Evolutionary conservation across 306 rosid genomes (phyloP), one percentile per base, ranked within the genome.

Genomic region (Delonix regia): DNA sequence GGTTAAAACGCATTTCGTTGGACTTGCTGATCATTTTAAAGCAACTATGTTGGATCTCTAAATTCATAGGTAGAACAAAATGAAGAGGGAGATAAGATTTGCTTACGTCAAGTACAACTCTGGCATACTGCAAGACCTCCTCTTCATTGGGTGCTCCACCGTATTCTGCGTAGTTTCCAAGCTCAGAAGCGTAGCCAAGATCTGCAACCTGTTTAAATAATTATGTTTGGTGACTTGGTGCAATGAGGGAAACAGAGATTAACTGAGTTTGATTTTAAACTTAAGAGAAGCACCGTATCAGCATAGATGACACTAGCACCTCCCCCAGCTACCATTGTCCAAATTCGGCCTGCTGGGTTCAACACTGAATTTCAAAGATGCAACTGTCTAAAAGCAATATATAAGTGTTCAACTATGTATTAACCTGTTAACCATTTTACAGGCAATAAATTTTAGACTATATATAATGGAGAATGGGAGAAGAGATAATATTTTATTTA

Each of bases 291-390:
- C 81, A 94, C 99, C 74, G 99, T 94, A 84, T 94, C 97, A 41
- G 99, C 97, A 9, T 94, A 94, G 82, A 94, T 94, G 84, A 94
- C 99, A 82, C 99, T 94, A 19, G 99, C 97, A 80, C 99, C 99
- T 87, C 99, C 99, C 45, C 99, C 99, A 34, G 99, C 99, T 33
- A 94, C 99, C 99, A 94, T 94, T 74, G 99, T 94, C 99, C 99
- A 94, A 80, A 94, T 94, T 80, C 97, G 77, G 62, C 99, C 99
- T 76, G 87, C 82, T 22, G 99, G 97, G 78, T 94, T 94, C 83
- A 94, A 78, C 81, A 94, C 97, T 9, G 88, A 94, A 94, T 87
- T 94, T 94, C 87, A 92, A 82, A 24, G 98, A 94, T 61, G 98
- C 95, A 79, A 97, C 92, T 11, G 97, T 94, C 98, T 92, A 97